Conservation (phyloP, 179 eudicot genomes). For the Beta macrorhiza region DNA sequence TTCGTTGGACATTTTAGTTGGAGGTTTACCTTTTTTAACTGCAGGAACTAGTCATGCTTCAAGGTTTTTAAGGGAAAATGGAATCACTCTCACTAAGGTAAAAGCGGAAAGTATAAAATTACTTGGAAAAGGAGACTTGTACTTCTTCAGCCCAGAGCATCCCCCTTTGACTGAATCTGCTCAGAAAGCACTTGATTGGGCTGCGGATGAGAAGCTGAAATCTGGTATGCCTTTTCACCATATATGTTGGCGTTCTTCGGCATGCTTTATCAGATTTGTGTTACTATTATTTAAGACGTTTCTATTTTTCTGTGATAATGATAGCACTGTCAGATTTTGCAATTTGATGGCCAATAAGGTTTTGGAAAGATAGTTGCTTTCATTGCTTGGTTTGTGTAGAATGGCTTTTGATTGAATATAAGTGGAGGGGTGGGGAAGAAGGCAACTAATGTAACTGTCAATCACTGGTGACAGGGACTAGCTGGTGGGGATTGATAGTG, state of each 20-base stretch:
- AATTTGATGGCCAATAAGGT: background rate
- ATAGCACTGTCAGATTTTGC: background rate
- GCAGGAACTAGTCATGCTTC: conserved; percentile 73
- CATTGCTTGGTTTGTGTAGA: background rate
- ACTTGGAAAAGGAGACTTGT: conserved; percentile 53
- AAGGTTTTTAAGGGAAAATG: conserved; percentile 60
- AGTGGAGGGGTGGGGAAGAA: background rate
- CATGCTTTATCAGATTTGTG: background rate
- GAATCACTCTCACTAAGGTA: conserved; percentile 69
- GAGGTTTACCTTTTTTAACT: conserved; percentile 22
- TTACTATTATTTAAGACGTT: background rate
- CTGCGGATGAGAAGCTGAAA: conserved; percentile 58
- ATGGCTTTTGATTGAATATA: background rate
- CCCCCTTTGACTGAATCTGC: conserved; percentile 84
- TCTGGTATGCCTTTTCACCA: conserved; percentile 52
- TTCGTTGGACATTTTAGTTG: background rate
- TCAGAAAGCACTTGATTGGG: conserved; percentile 84
- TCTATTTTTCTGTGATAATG: background rate
- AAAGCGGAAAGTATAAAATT: conserved; percentile 60
- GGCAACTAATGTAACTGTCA: background rate
- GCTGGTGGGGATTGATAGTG: background rate
- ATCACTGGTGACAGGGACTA: background rate
- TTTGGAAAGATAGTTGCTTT: background rate
- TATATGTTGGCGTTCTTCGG: background rate
- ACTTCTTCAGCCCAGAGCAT: conserved; percentile 55